Conservation (phyloP, 106 monocot species). For the Acanthochlamys bracteata region DNA sequence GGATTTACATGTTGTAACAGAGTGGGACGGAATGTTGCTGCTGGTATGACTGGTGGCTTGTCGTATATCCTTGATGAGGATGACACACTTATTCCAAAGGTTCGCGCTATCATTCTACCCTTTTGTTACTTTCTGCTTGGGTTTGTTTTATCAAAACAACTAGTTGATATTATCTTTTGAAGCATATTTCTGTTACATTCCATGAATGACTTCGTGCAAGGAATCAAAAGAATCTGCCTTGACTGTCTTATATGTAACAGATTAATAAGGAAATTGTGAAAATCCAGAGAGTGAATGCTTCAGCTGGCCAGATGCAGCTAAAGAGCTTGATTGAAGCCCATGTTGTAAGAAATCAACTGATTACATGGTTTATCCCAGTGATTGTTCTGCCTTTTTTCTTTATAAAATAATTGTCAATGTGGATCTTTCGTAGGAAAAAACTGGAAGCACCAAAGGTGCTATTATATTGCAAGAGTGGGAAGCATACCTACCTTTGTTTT, state of each 20-base stretch:
- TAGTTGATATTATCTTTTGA: too few species aligned
- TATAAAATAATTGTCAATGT: too few species aligned
- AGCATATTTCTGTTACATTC: not conserved
- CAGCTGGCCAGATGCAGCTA: slow-evolving; percentile 97
- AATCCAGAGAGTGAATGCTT: slow-evolving; percentile 97
- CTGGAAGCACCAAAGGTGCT: slow-evolving; percentile 77
- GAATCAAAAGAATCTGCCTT: not conserved
- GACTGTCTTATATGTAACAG: slow-evolving; percentile 20
- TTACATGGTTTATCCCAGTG: not conserved
- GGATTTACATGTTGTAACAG: slow-evolving; percentile 22
- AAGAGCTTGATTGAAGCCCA: slow-evolving; percentile 96
- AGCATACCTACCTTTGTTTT: slow-evolving; percentile 86
- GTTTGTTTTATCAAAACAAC: too few species aligned
- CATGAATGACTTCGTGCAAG: not conserved
- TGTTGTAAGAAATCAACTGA: slow-evolving; percentile 55
- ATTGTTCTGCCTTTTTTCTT: too few species aligned
- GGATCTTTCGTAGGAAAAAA: slow-evolving; percentile 65
- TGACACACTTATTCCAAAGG: slow-evolving; percentile 86
- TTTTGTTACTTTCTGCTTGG: not conserved
- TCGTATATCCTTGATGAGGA: slow-evolving; percentile 97
- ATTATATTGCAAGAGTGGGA: slow-evolving; percentile 87
- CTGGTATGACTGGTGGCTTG: slow-evolving; percentile 99
- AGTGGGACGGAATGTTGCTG: slow-evolving; percentile 96
- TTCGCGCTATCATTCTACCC: slow-evolving; percentile 15
- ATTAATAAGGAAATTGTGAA: slow-evolving; percentile 97